Base-by-base conservation (phyloP, 2,329 filamentous ascomycete species). In the Calonectria pseudoturangicola region DNA sequence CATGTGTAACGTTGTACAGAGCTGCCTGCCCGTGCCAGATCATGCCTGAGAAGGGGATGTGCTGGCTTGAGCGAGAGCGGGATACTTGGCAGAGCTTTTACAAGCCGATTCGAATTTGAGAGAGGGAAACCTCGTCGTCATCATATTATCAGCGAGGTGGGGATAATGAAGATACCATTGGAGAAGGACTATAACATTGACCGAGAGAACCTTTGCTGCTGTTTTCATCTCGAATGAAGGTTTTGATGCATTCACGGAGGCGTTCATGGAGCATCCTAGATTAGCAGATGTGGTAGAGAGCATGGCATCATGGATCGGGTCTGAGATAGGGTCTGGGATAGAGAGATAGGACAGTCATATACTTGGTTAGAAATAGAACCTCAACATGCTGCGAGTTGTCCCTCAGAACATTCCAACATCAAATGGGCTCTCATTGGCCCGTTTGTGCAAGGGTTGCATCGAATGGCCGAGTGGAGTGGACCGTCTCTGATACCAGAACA, bases 231-330 rank as follows among this genome's bases (percentile, higher is more conserved):
- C 65, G 58, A 68, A 39, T 33, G 64, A 48, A 48, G 33, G 65
- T 68, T 68, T 72, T 65, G 56, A 36, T 36, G 70, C 56, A 58
- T 72, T 68, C 41, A 48, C 36, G 47, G 64, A 68, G 70, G 70
- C 70, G 70, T 68, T 72, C 50, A 68, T 56, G 51, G 18, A 63
- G 68, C 62, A 50, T 66, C 66, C 36, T 56, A 41, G 69, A 67
- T 63, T 18, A 63, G 51, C 28, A 51, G 25, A 33, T 43, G 36
- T 54, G 47, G 27, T 36, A 51, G 48, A 63, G 48, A 21, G 48
- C 28, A 39, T 58, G 68, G 39, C 58, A 56, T 72, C 43, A 36
- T 39, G 48, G 47, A 60, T 15, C 30, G 39, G 41, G 36, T 60
- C 54, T 39, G 54, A 21, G n/a, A 60, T 60, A 33, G 50, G 21